Base-by-base conservation (phyloP, 2,329 filamentous ascomycete genomes). In the Emericellopsis atlantica region DNA sequence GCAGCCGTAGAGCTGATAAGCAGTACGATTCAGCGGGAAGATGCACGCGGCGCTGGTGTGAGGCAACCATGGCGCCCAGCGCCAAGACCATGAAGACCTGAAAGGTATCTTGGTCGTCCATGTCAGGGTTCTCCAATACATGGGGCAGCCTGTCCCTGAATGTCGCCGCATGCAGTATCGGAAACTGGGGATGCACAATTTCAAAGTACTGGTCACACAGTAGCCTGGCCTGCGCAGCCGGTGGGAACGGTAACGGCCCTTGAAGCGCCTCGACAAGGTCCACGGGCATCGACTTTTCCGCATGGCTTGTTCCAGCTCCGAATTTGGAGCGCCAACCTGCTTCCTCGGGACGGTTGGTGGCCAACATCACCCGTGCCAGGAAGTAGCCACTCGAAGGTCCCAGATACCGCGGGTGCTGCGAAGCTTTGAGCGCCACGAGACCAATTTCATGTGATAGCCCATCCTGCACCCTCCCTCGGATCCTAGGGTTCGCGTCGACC, bases 341-440 rank as follows among this genome's bases (percentile, higher is more conserved):
- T 41, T 36, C n/a, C 18, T 22, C 15, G 58, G 53, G 6, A 58
- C 53, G 7, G 31, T 6, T 32, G 31, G 56, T 61, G 18, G 61
- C 56, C 11, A 74, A 58, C 47, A 74, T 61, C 3, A 72, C 55
- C 1, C 67, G 65, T 2, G 69, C 68, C 11, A 74, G 60, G 34
- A 72, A 71, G 42, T 70, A 72, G 1, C 71, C 72, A 32, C 70
- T 74, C 0, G 72, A 75, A 3, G 72, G 71, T 0, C 72, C 72
- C 12, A 75, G 67, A 37, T 75, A 75, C 43, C 67, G 59, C 4
- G 65, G 65, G 16, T 70, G 67, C 35, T 61, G 57, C 21, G 64
- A 67, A 4, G 59, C 59, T 2, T 65, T 67, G 1, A 74, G 54
- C 0, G 70, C 71, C 0, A 75, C 61, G 12, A 75, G 49, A 0